phyloP scores from a whole-genome alignment of 1,139 yeast genomes.

The Candida sp. region DNA sequence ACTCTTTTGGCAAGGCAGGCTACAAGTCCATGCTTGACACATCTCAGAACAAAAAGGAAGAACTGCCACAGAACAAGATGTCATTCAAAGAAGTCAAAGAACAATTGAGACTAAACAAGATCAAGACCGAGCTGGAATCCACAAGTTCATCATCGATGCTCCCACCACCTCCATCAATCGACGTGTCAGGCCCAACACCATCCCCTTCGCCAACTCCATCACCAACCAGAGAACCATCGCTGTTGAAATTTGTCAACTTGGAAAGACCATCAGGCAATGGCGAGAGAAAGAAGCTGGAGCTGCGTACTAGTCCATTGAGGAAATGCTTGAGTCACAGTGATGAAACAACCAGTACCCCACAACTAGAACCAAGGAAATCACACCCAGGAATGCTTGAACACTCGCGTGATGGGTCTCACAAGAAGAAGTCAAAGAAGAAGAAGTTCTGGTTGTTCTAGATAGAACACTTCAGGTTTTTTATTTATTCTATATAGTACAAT shows the following conservation, averaged over 20 bases:
- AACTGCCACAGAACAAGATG: slow-evolving; percentile 25
- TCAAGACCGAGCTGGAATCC: slow-evolving; percentile 6
- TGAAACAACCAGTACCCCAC: slow-evolving; percentile 29
- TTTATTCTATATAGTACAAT: too few relatives aligned
- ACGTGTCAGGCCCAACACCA: slow-evolving; percentile 5
- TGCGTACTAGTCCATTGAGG: not conserved
- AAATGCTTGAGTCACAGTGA: slow-evolving; percentile 15
- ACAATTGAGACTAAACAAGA: slow-evolving; percentile 22
- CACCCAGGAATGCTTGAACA: slow-evolving; percentile 29
- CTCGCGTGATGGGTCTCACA: not conserved
- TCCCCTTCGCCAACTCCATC: slow-evolving; percentile 19
- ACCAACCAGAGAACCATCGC: slow-evolving; percentile 8
- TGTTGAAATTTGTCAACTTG: slow-evolving; percentile 31
- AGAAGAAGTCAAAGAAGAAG: slow-evolving; percentile 7
- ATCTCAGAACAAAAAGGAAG: too few relatives aligned
- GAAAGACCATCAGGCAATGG: slow-evolving; percentile 19
- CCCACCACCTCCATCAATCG: slow-evolving; percentile 2
- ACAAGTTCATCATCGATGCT: slow-evolving; percentile 4
- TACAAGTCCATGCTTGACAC: slow-evolving; percentile 46
- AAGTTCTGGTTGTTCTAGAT: slow-evolving; percentile 39
- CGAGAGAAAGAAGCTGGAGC: not conserved
- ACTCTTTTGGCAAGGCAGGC: slow-evolving; percentile 26
- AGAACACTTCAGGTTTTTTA: too few relatives aligned
- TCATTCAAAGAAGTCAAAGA: slow-evolving; percentile 44
- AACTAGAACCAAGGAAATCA: slow-evolving; percentile 39